Conservation (phyloP, 495 filamentous ascomycete genomes). For the Peziza echinospora region DNA sequence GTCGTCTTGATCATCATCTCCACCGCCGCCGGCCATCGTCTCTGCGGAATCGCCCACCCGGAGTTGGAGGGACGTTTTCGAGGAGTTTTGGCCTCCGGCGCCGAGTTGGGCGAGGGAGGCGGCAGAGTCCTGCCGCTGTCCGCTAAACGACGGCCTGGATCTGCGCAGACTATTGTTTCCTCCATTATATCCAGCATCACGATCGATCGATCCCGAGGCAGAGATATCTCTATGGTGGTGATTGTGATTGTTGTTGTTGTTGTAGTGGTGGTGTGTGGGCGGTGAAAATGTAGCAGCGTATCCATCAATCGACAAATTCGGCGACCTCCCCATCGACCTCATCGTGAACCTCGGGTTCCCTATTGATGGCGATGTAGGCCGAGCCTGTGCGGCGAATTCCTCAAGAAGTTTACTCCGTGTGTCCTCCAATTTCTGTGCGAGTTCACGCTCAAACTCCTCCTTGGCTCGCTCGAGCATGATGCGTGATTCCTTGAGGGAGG, state of each 20-base stretch:
- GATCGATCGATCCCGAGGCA: slow-evolving; percentile 19
- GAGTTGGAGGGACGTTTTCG: slow-evolving; percentile 23
- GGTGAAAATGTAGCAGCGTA: not conserved
- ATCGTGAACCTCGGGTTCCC: not conserved
- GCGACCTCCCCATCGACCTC: not conserved
- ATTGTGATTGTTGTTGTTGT: no score
- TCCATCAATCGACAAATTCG: not conserved
- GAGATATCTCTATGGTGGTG: slow-evolving; percentile 16
- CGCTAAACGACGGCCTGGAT: slow-evolving; percentile 9
- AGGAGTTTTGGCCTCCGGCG: slow-evolving; percentile 24
- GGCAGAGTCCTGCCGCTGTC: slow-evolving; percentile 19
- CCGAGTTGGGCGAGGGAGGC: slow-evolving; percentile 28
- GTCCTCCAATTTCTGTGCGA: slow-evolving; percentile 41
- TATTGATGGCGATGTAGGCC: not conserved
- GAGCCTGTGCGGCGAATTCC: slow-evolving; percentile 16
- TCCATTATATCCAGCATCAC: slow-evolving; percentile 8
- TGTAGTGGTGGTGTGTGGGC: not conserved
- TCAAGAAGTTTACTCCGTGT: slow-evolving; percentile 59
- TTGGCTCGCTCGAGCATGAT: slow-evolving; percentile 44
- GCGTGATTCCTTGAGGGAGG: slow-evolving; percentile 24
- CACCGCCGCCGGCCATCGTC: slow-evolving; percentile 3
- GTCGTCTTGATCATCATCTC: slow-evolving; percentile 26
- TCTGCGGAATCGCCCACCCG: slow-evolving; percentile 21
- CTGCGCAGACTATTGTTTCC: slow-evolving; percentile 18
- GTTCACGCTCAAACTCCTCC: slow-evolving; percentile 39